These are phyloP conservation scores for Verruconis gallopava DNA, from an alignment of 2,329 filamentous ascomycete species.

Conservation along the genomic window DNA sequence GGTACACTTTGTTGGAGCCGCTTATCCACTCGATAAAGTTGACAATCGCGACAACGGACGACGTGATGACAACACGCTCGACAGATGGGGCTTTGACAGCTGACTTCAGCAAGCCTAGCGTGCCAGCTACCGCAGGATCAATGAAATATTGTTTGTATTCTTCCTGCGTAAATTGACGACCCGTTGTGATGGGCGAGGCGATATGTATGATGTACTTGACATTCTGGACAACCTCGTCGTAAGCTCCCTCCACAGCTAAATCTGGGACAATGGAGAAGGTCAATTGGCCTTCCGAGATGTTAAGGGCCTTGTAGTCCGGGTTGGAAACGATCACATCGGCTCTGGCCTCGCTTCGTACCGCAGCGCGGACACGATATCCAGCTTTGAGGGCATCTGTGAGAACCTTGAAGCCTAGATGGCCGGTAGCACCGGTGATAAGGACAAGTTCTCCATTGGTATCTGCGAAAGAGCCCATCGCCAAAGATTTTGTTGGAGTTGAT, in stretches of 20 bases:
- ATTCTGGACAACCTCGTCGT: conserved; percentile 28
- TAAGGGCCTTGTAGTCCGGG: conserved; percentile 17
- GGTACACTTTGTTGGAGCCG: conserved; percentile 4
- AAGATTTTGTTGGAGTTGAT: no score
- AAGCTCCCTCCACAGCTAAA: conserved; percentile 24
- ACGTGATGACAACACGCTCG: conserved; percentile 28
- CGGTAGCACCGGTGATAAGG: conserved; percentile 27
- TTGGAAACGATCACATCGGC: conserved; percentile 17
- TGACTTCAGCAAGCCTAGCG: conserved; percentile 24
- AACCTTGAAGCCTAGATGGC: conserved; percentile 25
- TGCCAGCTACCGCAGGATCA: conserved; percentile 23
- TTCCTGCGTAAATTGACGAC: not conserved
- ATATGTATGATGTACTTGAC: conserved; percentile 27
- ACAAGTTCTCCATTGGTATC: no score
- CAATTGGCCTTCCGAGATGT: conserved; percentile 5
- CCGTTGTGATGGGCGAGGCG: conserved; percentile 14
- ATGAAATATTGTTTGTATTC: conserved; percentile 12
- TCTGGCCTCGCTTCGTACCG: conserved; percentile 22
- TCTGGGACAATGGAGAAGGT: conserved; percentile 24
- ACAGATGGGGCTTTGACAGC: conserved; percentile 23
- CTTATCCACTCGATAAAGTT: conserved; percentile 8
- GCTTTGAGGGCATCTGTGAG: conserved; percentile 21
- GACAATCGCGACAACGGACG: conserved; percentile 15
- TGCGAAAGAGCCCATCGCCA: no score
- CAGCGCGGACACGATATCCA: conserved; percentile 26